Base-by-base conservation (phyloP, 768 basidiomycete genomes). In the Botryobasidium botryosum region DNA sequence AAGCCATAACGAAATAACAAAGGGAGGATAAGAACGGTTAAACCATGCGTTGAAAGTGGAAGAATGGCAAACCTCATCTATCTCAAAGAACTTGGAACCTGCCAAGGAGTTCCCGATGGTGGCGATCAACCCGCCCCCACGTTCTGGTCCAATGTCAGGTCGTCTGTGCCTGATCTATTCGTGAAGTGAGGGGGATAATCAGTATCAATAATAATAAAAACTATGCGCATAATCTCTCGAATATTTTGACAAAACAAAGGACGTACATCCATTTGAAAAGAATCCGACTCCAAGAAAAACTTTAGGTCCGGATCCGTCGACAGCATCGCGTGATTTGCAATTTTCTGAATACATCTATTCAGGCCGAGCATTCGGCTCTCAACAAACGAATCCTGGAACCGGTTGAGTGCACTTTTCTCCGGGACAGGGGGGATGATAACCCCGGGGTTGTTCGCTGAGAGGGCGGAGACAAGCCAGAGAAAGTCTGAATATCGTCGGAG, bases 401-500 rank as follows among this genome's bases (percentile, higher is more conserved):
- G 75, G 5, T 86, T 88, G 53, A 94, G 85, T 0, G 86, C 66
- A 49, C 81, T 86, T 68, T 99, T 99, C 60, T 92, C 94, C 0
- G 94, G 94, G 4, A 82, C 84, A 0, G 92, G 92, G 6, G 94
- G 94, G 0, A 99, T 88, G 31, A 97, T 81, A 2, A 97, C 90
- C 6, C 94, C 94, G 3, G 92, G 91, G 56, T 97, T 97, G 61
- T 96, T 96, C 52, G 63, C 58, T 0, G 77, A 79, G 2, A 99
- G 70, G 0, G 80, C 76, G 55, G 90, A 87, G 59, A 85, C 94
- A 1, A 99, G 62, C 94, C 94, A 97, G 17, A 96, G 71, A 55
- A 97, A 99, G 61, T 99, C 92, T 5, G 86, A 88, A 61, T 94
- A 99, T 26, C 94, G 78, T n/a, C 94, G 74, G 1, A 99, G 75